Evolutionary conservation across 495 filamentous ascomycete species (phyloP).

Genomic region (Chaetomium fimeti): DNA sequence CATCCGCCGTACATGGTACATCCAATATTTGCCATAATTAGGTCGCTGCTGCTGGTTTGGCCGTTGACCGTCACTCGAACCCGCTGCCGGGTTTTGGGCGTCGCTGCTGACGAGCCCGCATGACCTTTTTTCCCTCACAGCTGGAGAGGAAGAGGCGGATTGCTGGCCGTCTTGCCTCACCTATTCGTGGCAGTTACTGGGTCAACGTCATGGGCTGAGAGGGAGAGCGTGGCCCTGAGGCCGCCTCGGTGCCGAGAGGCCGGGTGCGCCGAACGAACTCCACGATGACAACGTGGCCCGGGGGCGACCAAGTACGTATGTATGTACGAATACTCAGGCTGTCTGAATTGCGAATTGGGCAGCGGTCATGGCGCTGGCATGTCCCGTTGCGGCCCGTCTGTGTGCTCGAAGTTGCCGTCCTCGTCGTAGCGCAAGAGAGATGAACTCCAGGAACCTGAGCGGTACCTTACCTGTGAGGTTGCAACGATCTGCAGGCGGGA

Average conservation of each 20-base stretch:
- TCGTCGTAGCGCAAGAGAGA: not conserved
- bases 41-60: constrained; percentile 29
- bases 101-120: constrained; percentile 8
- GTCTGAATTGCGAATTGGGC: constrained; percentile 15
- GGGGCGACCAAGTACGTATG: too few relatives aligned
- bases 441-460: not conserved
- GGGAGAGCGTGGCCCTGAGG: not conserved
- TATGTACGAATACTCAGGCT: too few relatives aligned
- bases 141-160: not conserved
- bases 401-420: not conserved
- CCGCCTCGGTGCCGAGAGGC: constrained; percentile 8
- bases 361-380: constrained; percentile 4
- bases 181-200: not conserved
- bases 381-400: constrained; percentile 5
- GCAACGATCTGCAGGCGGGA: constrained; percentile 24
- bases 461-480: constrained; percentile 20
- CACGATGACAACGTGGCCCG: not conserved
- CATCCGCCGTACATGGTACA: constrained; percentile 36
- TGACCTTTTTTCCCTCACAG: not conserved
- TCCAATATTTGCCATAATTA: constrained; percentile 45
- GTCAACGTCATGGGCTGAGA: not conserved
- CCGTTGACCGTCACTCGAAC: constrained; percentile 27
- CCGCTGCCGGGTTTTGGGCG: not conserved
- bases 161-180: not conserved
- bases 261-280: not conserved